Percentiles rank a stretch among this genome's conserved stretches.
Evolutionary conservation across 805 yeast species (phyloP).

Genomic region (Candida vaughaniae): DNA sequence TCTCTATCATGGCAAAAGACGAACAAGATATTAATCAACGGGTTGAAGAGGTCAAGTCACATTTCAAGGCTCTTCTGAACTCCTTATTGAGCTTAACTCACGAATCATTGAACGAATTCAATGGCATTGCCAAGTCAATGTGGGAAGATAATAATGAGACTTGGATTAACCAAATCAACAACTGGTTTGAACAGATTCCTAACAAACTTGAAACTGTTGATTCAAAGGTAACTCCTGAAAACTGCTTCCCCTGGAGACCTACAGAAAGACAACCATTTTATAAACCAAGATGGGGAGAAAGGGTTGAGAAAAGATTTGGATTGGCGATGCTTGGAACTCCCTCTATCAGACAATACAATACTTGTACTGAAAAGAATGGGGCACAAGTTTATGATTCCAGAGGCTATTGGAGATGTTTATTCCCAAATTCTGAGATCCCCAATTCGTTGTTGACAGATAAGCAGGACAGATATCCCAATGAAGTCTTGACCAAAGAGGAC

Average conservation of each 20-base stretch:
- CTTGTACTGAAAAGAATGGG: conserved; percentile 67
- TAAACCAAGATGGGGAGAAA: not conserved
- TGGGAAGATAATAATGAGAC: conserved; percentile 2
- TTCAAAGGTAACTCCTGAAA: too few species aligned
- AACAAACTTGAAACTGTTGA: conserved; percentile 13
- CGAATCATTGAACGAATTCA: conserved; percentile 22
- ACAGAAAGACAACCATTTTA: not conserved
- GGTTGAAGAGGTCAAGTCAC: conserved; percentile 24
- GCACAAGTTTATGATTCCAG: conserved; percentile 75
- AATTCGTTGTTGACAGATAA: conserved; percentile 28
- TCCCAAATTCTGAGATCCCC: conserved; percentile 54
- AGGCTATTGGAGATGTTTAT: conserved; percentile 90
- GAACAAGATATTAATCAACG: conserved; percentile 25
- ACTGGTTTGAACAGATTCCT: conserved; percentile 14
- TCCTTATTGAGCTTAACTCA: conserved; percentile 23
- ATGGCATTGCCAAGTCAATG: conserved; percentile 18
- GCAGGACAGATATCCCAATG: conserved; percentile 22
- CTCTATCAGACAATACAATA: conserved; percentile 52
- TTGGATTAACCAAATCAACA: conserved; percentile 6
- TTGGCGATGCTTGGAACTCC: conserved; percentile 59
- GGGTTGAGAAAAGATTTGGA: conserved; percentile 24
- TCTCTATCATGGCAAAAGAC: conserved; percentile 13
- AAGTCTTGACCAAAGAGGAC: conserved; percentile 56
- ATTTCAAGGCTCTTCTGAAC: conserved; percentile 25
- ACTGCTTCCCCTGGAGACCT: not conserved